phyloP scores from a whole-genome alignment of 495 filamentous ascomycete genomes.

The Talaromyces liani region DNA sequence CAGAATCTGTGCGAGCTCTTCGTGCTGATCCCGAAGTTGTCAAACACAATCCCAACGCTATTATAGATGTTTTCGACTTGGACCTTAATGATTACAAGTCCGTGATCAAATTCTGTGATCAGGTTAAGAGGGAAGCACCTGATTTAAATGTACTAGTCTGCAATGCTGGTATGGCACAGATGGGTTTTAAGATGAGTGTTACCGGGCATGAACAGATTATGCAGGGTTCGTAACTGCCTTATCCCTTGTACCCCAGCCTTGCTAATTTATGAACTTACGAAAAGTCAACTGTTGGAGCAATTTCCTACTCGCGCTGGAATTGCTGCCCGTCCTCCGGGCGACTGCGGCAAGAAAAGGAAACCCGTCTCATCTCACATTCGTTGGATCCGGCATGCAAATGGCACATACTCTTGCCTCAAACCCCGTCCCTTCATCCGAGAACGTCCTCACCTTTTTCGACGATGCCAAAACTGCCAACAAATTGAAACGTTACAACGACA shows the following conservation, averaged over 20 bases:
- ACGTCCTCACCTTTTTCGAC: constrained; percentile 15
- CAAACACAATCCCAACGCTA: constrained; percentile 1
- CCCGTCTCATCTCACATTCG: constrained; percentile 18
- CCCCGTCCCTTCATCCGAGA: constrained; percentile 7
- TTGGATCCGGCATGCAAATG: constrained; percentile 18
- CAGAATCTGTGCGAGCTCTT: constrained; percentile 15
- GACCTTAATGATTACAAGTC: constrained; percentile 18
- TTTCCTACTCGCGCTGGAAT: constrained; percentile 20
- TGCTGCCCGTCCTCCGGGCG: constrained; percentile 16
- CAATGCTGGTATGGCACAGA: constrained; percentile 14
- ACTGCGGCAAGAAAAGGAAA: constrained; percentile 12
- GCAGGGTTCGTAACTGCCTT: constrained; percentile 14
- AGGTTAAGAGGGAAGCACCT: constrained; percentile 10
- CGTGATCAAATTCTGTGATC: constrained; percentile 5
- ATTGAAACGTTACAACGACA: constrained; percentile 14
- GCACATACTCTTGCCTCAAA: constrained; percentile 10
- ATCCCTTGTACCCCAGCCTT: no score
- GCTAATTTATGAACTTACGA: neutral
- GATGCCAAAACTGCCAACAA: constrained; percentile 18
- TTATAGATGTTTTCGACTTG: constrained; percentile 13
- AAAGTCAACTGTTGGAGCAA: constrained; percentile 25
- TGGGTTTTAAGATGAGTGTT: constrained; percentile 12
- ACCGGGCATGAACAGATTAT: constrained; percentile 19
- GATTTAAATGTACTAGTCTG: constrained; percentile 17
- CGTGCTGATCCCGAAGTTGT: constrained; percentile 7